These are phyloP conservation scores for Auxenochlorella pyrenoidosa DNA, from an alignment of 139 green algal species.

Conservation along the genomic window DNA sequence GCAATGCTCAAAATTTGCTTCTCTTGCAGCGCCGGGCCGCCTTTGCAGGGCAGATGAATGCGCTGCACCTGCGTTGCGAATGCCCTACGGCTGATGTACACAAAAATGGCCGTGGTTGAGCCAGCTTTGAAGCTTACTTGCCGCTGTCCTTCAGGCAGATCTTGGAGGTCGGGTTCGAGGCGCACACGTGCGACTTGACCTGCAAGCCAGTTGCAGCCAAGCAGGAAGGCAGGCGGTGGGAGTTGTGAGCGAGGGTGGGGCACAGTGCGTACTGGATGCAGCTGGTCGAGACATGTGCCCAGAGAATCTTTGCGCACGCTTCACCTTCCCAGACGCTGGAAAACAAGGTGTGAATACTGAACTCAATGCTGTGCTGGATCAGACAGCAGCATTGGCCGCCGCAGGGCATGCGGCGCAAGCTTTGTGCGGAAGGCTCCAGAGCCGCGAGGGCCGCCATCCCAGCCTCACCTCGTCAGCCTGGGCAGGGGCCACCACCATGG, in stretches of 20 bases:
- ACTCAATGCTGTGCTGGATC: no score
- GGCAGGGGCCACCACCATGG: conserved; percentile 5
- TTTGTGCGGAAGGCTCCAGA: neutral
- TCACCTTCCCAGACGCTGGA: no score
- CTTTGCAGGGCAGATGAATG: no score
- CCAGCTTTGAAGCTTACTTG: neutral
- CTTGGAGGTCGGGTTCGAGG: conserved; percentile 57
- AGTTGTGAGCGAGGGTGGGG: neutral
- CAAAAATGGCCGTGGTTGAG: no score
- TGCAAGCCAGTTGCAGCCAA: neutral
- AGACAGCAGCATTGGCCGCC: no score
- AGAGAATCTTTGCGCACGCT: no score
- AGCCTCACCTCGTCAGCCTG: conserved; percentile 21
- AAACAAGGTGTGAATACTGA: no score
- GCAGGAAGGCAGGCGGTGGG: neutral
- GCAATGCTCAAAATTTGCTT: no score
- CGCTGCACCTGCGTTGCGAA: neutral
- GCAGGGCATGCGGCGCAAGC: neutral
- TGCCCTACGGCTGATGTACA: neutral
- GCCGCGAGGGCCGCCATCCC: neutral
- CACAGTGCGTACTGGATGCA: neutral
- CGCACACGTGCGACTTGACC: conserved; percentile 51
- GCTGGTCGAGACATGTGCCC: no score
- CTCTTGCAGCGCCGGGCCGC: no score
- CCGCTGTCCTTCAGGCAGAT: conserved; percentile 1